These are phyloP conservation scores for Aspergillus luchuensis DNA, from an alignment of 2,329 filamentous ascomycete species.

Conservation along the genomic window DNA sequence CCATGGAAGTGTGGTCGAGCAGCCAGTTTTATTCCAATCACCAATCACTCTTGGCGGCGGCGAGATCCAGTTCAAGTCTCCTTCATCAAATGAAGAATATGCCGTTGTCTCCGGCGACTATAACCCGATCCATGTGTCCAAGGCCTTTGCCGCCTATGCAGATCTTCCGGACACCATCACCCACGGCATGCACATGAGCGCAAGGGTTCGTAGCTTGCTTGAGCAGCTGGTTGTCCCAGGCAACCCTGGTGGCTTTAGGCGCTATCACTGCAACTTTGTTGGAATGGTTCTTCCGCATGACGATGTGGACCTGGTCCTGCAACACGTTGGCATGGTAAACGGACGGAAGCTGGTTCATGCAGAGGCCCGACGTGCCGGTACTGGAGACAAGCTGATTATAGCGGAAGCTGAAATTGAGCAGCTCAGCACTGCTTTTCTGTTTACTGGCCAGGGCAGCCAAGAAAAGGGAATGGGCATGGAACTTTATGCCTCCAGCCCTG, in stretches of 20 bases:
- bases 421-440: conserved; percentile 89
- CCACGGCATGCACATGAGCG: conserved; percentile 97
- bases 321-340: conserved; percentile 9
- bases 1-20: not conserved
- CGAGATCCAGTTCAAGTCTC: not conserved
- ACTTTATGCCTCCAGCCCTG: conserved; percentile 82
- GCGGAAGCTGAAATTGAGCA: conserved; percentile 80
- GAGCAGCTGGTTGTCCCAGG: conserved; percentile 35
- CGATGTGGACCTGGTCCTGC: conserved; percentile 1
- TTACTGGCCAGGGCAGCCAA: conserved; percentile 94
- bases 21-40: not conserved
- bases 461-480: conserved; percentile 99
- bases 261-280: conserved; percentile 1
- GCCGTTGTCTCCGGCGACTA: conserved; percentile 92
- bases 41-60: not conserved
- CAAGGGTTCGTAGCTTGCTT: conserved; percentile 70
- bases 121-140: conserved; percentile 97
- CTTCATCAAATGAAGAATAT: conserved; percentile 75
- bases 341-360: conserved; percentile 5
- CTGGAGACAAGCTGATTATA: not conserved
- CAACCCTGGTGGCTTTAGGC: not conserved
- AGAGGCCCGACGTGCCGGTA: not conserved
- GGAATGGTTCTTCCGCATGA: conserved; percentile 1
- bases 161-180: conserved; percentile 93
- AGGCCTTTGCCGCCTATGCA: conserved; percentile 88